Evolutionary conservation across 371 early-diverging fungal genomes (phyloP), one percentile per base, ranked within the genome.

Genomic region (Parasitella parasitica): DNA sequence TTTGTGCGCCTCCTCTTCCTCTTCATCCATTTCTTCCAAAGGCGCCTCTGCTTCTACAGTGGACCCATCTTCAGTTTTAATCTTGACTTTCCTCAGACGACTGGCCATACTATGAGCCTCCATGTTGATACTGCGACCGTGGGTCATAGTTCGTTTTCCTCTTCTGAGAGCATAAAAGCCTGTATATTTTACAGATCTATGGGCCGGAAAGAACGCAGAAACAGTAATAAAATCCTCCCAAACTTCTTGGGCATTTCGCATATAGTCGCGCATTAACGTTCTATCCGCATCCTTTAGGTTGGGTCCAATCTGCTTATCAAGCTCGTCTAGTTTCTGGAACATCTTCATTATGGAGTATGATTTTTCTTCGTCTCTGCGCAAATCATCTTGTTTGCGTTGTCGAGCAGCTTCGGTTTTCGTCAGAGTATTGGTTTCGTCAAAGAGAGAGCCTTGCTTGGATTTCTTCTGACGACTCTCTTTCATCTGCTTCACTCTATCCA

Each of bases 171-270:
- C 71, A 59, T 77, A 73, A 61, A 78, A 78, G 0, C 78, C 78
- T 58, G 54, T 57, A 2, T 48, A 39, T 37, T 37, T 56, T 35
- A 24, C 2, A 15, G 35, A 8, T 27, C 22, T 43, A 9, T 1
- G 4, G 3, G 50, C 59, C 30, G 85, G 83, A 65, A 80, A 91
- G 59, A 92, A 89, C 6, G 76, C 81, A 34, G 69, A 68, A 20
- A 83, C 83, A 13, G 61, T 67, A 53, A 60, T 70, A 73, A 83
- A 91, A 66, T 73, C 78, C 7, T 70, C 69, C 63, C 73, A 87
- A 16, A 76, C 66, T 6, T 73, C 73, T 49, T 80, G 73, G 0
- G 83, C 86, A 6, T 61, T 70, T 54, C 77, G 73, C 37, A 86
- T 75, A 57, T 80, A 88, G 39, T 85, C 83, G 16, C 76, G 73